A percentile compares a stretch with the other conserved stretches of the same genome.
phyloP scores from a whole-genome alignment of 257 asterid genomes.

The Coffea eugenioides region DNA sequence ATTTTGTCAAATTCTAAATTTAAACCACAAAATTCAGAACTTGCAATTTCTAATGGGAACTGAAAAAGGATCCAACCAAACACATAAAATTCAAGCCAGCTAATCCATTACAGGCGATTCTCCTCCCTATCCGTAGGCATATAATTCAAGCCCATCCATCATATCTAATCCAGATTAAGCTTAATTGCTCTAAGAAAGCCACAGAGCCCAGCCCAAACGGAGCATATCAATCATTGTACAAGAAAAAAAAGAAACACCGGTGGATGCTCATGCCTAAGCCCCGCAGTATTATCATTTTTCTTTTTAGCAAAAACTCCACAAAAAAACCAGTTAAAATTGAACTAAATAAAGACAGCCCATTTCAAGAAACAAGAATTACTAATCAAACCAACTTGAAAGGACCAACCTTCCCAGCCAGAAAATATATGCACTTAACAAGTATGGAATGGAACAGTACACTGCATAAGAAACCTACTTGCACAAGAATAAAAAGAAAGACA shows the following conservation, averaged over 20 bases:
- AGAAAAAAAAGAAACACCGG: neutral
- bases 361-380: neutral
- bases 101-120: neutral
- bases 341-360: neutral
- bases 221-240: neutral
- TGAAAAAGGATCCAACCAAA: neutral
- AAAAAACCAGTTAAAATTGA: neutral
- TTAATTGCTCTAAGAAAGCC: neutral
- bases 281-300: too few relatives aligned
- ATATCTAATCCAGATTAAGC: neutral
- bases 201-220: neutral
- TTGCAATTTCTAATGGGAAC: neutral
- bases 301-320: conserved; percentile 6
- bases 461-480: neutral
- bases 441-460: neutral
- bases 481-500: neutral
- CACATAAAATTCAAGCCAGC: neutral
- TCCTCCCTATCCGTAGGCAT: neutral
- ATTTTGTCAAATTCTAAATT: neutral
- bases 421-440: neutral
- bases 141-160: neutral
- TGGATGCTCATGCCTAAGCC: too few relatives aligned
- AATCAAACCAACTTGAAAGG: neutral
- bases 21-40: neutral
- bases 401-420: neutral